Evolutionary conservation across 1,139 yeast genomes (phyloP), one percentile per base, ranked within the genome.

Genomic region (Saccharomyces hybrid): DNA sequence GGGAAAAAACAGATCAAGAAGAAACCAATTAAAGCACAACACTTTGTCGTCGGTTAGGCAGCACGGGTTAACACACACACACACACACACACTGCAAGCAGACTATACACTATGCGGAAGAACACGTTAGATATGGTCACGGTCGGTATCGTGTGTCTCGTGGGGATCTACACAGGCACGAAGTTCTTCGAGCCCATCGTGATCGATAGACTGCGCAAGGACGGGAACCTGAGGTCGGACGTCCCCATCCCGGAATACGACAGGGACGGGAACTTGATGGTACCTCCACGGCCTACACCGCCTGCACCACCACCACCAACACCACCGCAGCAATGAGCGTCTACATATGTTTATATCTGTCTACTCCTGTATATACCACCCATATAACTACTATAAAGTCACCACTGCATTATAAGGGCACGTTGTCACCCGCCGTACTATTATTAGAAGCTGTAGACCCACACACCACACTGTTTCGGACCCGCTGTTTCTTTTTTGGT

Each of bases 141-240:
- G 1, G 56, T 72, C 5, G 62, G 66, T 6, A 62, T 77, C 16
- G 73, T 76, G 1, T 62, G 68, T 5, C 64, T 71, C 3, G 74
- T 75, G 1, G 79, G 81, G 9, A 67, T 75, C 3, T 77, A 78
- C 60, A 72, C 79, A 34, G 82, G 93, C 0, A 73, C 82, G 55
- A 80, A 78, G 65, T 86, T 86, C 71, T 86, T 88, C 77, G 84
- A 83, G 62, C 95, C 95, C 1, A 69, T 86, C 32, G 78, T 86
- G 4, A 77, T 86, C 38, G 93, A 86, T 55, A 86, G 80, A 61
- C 74, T 88, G 56, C 76, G 78, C 61, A 79, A 82, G 64, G 91
- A 86, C 63, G 88, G 89, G 2, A 78, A 79, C 55, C 74, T 88
- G 55, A 76, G 90, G 62, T 66, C 71, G 3, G 90, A 84, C 62